These are phyloP conservation scores for Teratosphaeria pseudoeucalypti DNA, from an alignment of 2,329 filamentous ascomycete species.

Conservation along the genomic window DNA sequence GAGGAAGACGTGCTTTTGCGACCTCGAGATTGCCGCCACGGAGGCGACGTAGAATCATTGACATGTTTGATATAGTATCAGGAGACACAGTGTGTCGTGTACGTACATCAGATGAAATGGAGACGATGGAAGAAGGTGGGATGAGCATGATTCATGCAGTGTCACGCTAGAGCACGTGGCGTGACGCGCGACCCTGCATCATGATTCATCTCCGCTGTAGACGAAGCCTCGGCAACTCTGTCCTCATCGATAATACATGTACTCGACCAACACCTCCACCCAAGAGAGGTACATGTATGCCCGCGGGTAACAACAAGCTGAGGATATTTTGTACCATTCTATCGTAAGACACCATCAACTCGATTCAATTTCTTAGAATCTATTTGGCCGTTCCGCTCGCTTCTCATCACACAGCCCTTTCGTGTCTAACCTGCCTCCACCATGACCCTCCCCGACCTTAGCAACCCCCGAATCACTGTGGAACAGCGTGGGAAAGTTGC, in stretches of 20 bases:
- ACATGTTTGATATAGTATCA: neutral
- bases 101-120: neutral
- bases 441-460: neutral
- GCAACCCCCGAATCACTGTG: neutral
- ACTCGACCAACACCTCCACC: neutral
- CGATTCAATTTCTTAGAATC: accelerated
- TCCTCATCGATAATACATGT: neutral
- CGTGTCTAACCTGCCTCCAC: too few relatives aligned
- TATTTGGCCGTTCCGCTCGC: too few relatives aligned
- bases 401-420: neutral
- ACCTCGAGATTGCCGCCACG: conserved; percentile 63
- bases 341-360: too few relatives aligned
- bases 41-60: conserved; percentile 59
- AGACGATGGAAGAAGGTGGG: neutral
- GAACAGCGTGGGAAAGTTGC: conserved; percentile 55
- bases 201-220: neutral
- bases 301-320: neutral
- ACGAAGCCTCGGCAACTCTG: neutral
- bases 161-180: neutral
- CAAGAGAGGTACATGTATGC: neutral
- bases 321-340: too few relatives aligned
- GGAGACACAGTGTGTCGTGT: neutral
- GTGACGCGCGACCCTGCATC: neutral
- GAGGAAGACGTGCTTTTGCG: conserved; percentile 61
- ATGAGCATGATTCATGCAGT: neutral